Evolutionary conservation across 139 green algal species (phyloP), one percentile per base, ranked within the genome.

Genomic region (Microglena sp.): DNA sequence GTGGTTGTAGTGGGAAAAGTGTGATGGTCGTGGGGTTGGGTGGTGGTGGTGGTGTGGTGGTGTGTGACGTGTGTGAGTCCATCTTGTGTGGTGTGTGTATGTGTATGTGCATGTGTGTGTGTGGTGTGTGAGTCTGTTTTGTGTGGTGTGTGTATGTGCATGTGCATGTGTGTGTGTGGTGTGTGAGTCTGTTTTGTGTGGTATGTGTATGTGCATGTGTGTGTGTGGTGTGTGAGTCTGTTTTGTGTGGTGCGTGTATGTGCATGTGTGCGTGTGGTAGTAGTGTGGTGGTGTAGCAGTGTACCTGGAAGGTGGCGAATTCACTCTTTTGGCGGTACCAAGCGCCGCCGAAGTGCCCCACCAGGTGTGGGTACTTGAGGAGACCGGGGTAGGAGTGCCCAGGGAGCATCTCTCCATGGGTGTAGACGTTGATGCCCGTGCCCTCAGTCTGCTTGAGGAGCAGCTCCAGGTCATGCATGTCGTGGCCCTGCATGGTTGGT

Each of bases 361-460:
- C 28, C 29, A 61, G 56, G 24, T 70, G 50, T 6, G 22, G 59
- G 71, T 74, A 83, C 70, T 82, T 84, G 55, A 77, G 73, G 18
- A 90, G 74, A 1, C 56, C 74, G 24, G 84, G 84, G 78, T 91
- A 91, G 31, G 75, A 81, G 46, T 91, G 84, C 0, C 78, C 84
- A 15, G 84, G 84, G 57, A 90, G 75, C 77, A 89, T 85, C 82
- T 90, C 84, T 15, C 82, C 82, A 59, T 90, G 84, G n/a, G 84
- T 91, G 83, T 89, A 91, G 11, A 91, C 67, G 34, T 65, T 65
- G 58, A 65, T 53, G 31, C 58, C 58, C n/a, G 33, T 50, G n/a
- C 58, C 58, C 58, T 65, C 58, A 27, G 58, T 65, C 58, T 65
- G 58, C 58, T 55, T 34, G 4, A 65, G 34, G 4, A 65, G 58